Evolutionary conservation across 306 rosid genomes (phyloP).

Genomic region (Cucurbita pepo): DNA sequence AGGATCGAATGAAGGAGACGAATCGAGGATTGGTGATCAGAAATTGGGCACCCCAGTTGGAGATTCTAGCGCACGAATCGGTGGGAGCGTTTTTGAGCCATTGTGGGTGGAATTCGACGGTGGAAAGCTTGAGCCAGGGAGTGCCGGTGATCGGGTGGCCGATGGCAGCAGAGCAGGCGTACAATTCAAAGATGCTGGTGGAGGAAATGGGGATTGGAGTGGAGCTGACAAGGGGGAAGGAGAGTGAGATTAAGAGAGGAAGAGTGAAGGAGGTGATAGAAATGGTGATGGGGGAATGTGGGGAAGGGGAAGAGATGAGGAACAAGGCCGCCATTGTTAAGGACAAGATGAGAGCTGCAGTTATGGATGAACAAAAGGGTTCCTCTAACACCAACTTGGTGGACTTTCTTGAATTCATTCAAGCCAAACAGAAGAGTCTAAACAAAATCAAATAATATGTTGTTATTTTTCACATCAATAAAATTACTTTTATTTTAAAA

Average conservation of each 20-base stretch:
- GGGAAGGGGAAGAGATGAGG: conserved; percentile 37
- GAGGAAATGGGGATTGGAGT: conserved; percentile 60
- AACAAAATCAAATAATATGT: no score
- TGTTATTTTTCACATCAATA: no score
- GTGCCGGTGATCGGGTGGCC: conserved; percentile 79
- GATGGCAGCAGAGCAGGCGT: conserved; percentile 58
- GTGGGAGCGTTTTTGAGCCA: conserved; percentile 57
- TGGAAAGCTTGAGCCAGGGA: conserved; percentile 60
- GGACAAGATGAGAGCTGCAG: conserved; percentile 21
- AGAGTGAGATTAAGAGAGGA: conserved; percentile 12
- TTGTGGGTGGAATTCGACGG: conserved; percentile 80
- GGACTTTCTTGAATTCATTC: conserved; percentile 10
- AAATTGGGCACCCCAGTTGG: conserved; percentile 75
- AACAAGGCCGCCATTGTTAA: conserved; percentile 23
- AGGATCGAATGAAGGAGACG: conserved; percentile 28
- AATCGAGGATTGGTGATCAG: conserved; percentile 33
- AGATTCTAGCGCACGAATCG: conserved; percentile 43
- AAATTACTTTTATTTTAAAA: no score
- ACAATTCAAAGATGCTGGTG: conserved; percentile 57
- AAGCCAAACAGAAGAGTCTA: not conserved
- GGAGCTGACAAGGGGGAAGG: conserved; percentile 35
- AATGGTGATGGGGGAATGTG: conserved; percentile 21
- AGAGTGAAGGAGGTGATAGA: conserved; percentile 42
- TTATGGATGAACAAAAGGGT: conserved; percentile 14
- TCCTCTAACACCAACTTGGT: conserved; percentile 26